phyloP scores from a whole-genome alignment of 202 grass and related monocot genomes.

The Brachypodium distachyon region DNA sequence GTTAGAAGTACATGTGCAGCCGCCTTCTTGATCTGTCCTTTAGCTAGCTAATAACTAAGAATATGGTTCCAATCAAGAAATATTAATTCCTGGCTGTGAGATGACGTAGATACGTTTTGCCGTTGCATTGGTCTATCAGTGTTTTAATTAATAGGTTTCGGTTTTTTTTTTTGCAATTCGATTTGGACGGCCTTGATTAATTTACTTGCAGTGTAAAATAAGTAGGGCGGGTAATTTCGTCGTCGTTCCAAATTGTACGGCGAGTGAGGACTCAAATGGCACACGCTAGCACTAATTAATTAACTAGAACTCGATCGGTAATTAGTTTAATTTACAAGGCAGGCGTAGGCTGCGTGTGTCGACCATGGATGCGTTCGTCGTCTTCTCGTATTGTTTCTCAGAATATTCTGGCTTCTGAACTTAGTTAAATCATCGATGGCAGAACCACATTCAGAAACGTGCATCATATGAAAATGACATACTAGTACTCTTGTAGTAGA shows the following conservation, averaged over 20 bases:
- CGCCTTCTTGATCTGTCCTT: not conserved
- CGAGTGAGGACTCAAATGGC: not conserved
- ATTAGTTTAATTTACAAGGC: not conserved
- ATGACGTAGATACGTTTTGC: constrained; percentile 4
- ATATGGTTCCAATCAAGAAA: too few species aligned
- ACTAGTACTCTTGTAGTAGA: too few species aligned
- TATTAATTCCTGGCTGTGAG: too few species aligned
- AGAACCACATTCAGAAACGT: not conserved
- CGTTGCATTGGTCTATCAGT: not conserved
- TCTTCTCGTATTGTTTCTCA: too few species aligned
- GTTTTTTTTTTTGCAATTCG: too few species aligned
- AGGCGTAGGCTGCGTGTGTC: not conserved
- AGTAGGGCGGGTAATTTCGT: too few species aligned
- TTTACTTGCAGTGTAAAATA: too few species aligned
- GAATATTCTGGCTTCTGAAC: too few species aligned
- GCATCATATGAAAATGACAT: too few species aligned
- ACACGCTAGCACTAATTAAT: not conserved
- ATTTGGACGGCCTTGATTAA: too few species aligned
- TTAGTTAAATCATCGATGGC: too few species aligned
- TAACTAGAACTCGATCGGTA: not conserved
- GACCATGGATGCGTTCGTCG: not conserved
- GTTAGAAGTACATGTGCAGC: not conserved
- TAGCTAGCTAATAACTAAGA: not conserved
- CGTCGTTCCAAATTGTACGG: not conserved
- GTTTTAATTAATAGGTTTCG: not conserved